phyloP scores from a whole-genome alignment of 768 basidiomycete genomes.

The Psilocybe cyanescens region DNA sequence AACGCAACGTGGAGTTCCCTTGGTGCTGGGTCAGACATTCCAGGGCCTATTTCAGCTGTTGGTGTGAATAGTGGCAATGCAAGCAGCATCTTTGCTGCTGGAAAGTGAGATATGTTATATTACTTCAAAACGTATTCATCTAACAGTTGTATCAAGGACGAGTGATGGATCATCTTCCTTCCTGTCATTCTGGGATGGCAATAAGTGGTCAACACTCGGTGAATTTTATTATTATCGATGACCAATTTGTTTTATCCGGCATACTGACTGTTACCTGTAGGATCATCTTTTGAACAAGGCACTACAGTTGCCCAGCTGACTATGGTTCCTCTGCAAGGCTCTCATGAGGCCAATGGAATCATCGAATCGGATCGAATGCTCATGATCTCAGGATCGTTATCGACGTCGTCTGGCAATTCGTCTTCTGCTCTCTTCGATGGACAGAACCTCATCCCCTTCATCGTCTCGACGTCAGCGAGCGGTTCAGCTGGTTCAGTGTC shows the following conservation, averaged over 20 bases:
- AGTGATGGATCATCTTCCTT: conserved; percentile 69
- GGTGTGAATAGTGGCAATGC: conserved; percentile 81
- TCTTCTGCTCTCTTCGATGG: conserved; percentile 92
- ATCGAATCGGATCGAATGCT: conserved; percentile 89
- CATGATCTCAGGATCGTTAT: conserved; percentile 81
- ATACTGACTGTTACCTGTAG: conserved; percentile 35
- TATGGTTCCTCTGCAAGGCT: conserved; percentile 87
- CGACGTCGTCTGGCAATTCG: conserved; percentile 73
- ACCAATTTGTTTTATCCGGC: conserved; percentile 1
- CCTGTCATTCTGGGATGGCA: conserved; percentile 85
- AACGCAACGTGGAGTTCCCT: conserved; percentile 78
- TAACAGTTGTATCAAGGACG: conserved; percentile 37
- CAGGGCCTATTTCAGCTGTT: conserved; percentile 90
- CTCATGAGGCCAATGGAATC: conserved; percentile 69
- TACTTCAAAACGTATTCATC: neutral
- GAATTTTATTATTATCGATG: conserved; percentile 20
- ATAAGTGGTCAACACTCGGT: conserved; percentile 74
- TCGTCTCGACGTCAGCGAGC: conserved; percentile 64
- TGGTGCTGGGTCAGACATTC: conserved; percentile 63
- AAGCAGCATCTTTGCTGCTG: conserved; percentile 90
- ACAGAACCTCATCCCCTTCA: conserved; percentile 77
- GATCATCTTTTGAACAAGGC: conserved; percentile 52
- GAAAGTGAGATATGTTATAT: conserved; percentile 55
- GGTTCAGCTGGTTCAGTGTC: conserved; percentile 75
- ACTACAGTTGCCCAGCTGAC: conserved; percentile 80